Percentiles rank a stretch among this genome's conserved stretches.
These are phyloP conservation scores for Ajuga reptans DNA, from an alignment of 305 asterid genomes.

Conservation along the genomic window DNA sequence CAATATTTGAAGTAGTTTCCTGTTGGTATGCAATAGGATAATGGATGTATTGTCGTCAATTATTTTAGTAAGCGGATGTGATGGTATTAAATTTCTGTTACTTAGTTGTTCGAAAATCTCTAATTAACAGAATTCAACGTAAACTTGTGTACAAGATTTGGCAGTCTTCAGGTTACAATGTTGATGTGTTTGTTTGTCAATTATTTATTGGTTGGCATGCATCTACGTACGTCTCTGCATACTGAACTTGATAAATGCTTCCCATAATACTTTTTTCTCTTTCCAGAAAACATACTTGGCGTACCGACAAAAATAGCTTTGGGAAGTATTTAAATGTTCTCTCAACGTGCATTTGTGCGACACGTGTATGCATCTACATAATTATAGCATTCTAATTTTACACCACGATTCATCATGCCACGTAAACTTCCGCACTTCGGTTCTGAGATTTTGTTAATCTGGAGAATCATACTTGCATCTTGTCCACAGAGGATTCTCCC, in stretches of 20 bases:
- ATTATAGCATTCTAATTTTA: slow-evolving; percentile 1
- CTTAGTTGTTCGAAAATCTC: not conserved
- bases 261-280: not conserved
- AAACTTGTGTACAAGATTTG: not conserved
- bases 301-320: not conserved
- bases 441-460: not conserved
- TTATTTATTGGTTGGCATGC: not conserved
- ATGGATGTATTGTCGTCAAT: not conserved
- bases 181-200: not conserved
- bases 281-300: not conserved
- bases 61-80: not conserved
- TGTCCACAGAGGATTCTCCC: no score
- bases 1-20: slow-evolving; percentile 7
- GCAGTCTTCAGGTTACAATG: not conserved
- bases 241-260: not conserved
- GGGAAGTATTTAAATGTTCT: not conserved
- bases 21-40: not conserved
- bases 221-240: not conserved
- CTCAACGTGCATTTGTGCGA: not conserved
- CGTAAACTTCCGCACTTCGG: not conserved
- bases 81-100: not conserved
- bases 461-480: not conserved
- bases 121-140: not conserved
- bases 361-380: not conserved
- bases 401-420: not conserved